These are phyloP conservation scores for Apiospora marii DNA, from an alignment of 2,329 filamentous ascomycete species.

Conservation along the genomic window DNA sequence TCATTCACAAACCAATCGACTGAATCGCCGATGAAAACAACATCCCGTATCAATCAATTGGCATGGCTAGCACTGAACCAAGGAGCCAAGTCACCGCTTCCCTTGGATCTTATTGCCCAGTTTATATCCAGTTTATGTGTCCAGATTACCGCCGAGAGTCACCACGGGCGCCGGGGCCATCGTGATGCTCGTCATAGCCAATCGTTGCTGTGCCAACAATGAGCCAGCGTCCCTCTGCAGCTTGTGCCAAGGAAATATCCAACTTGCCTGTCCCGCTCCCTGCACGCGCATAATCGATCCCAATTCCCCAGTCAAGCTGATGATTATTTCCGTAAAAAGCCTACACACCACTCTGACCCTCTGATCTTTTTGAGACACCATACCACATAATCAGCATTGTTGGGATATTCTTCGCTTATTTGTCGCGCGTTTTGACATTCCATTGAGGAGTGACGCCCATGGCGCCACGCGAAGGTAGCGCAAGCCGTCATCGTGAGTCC, in stretches of 20 bases:
- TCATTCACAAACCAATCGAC: not conserved
- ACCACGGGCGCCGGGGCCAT: not conserved
- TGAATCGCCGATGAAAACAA: slow-evolving; percentile 8
- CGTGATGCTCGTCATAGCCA: slow-evolving; percentile 8
- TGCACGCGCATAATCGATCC: slow-evolving; percentile 23
- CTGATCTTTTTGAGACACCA: slow-evolving; percentile 1
- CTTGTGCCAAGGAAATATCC: slow-evolving; percentile 10
- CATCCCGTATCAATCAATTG: not conserved
- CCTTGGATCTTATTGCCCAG: not conserved
- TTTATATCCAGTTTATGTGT: not conserved
- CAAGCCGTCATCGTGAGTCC: slow-evolving; percentile 38
- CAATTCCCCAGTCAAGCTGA: slow-evolving; percentile 27
- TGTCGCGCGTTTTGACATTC: slow-evolving; percentile 12
- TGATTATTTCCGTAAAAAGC: slow-evolving; percentile 39
- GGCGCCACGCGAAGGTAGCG: slow-evolving; percentile 41
- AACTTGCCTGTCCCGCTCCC: slow-evolving; percentile 1
- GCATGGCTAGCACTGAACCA: not conserved
- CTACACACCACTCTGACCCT: not conserved
- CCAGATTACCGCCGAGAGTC: slow-evolving; percentile 5
- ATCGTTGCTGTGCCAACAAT: slow-evolving; percentile 9
- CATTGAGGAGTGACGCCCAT: slow-evolving; percentile 15
- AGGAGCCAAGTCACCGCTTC: not conserved
- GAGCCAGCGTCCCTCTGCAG: not conserved
- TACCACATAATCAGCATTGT: not conserved
- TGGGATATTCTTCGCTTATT: not conserved